phyloP scores from a whole-genome alignment of 2,329 filamentous ascomycete species.

The Pseudogymnoascus sp. region DNA sequence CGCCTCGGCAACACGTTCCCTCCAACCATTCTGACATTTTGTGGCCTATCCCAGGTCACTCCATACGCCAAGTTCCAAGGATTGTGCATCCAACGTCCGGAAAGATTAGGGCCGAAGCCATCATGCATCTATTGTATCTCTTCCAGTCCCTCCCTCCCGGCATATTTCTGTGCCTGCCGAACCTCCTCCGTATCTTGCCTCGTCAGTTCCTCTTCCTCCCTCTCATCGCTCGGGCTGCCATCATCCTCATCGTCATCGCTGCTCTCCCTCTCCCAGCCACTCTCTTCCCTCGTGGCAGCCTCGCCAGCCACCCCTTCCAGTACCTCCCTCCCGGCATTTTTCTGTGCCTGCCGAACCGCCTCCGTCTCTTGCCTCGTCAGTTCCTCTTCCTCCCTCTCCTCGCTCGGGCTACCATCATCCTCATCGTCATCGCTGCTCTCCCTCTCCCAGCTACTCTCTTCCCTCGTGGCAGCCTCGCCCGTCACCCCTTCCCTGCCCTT shows the following conservation, averaged over 20 bases:
- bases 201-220: not conserved
- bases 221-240: conserved; percentile 1
- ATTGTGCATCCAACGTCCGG: not conserved
- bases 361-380: not conserved
- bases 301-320: not conserved
- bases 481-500: conserved; percentile 32
- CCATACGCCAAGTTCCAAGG: too few species aligned
- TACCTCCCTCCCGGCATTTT: not conserved
- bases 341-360: not conserved
- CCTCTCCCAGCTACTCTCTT: not conserved
- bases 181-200: not conserved
- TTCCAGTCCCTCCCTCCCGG: not conserved
- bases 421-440: conserved; percentile 9
- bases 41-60: not conserved
- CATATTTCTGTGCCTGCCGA: not conserved
- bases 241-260: conserved; percentile 9
- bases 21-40: not conserved
- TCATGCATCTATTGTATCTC: not conserved
- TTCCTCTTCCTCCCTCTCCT: conserved; percentile 5
- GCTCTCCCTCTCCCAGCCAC: not conserved
- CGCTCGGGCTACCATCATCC: conserved; percentile 4
- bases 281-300: not conserved
- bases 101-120: not conserved
- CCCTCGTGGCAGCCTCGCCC: not conserved
- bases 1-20: conserved; percentile 5